Base-by-base conservation (phyloP, 176 grass and related monocot species). In the Chloris gayana region DNA sequence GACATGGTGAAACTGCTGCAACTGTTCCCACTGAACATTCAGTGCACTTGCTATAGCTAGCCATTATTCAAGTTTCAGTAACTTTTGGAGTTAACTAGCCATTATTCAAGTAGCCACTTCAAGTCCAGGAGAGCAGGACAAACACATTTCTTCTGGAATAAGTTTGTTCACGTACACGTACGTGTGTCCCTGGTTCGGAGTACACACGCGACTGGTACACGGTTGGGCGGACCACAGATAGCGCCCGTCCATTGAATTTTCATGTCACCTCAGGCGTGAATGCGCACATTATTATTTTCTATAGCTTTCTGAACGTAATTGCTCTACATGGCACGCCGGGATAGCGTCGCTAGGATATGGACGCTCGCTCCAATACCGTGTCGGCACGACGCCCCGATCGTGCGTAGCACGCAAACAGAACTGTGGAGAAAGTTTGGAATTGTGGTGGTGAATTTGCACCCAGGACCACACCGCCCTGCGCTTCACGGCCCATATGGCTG, bases 221-320 rank as follows among this genome's bases (percentile, higher is more conserved):
- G 12, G 56, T 59, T 26, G 56, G 56, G 56, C 56, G n/a, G 53
- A 56, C 53, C 19, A 56, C 56, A 10, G 22, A 59, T 26, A 56
- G 35, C 41, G 9, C 6, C 1, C 7, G 7, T 59, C 56, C 79
- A 67, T 83, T 87, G 37, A 87, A 56, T 62, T 29, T 56, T 76
- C 72, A 61, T 32, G 85, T 37, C 85, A 53, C 49, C 39, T 47
- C 63, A 29, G 13, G 30, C 59, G 7, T 77, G 26, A 87, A 38
- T 79, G 69, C 29, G 25, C 38, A 56, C 9, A 12, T 1, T 1
- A 12, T 12, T 44, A 37, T 78, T 79, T n/a, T 11, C 31, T 33
- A 9, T 84, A 17, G 76, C 86, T 84, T 69, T 88, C 86, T 30
- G 18, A 9, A 4, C 49, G 7, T 68, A 60, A 33, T n/a, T 19